Base-by-base conservation (phyloP, 2,329 filamentous ascomycete species). In the Cladosporium austrohemisphaericum region DNA sequence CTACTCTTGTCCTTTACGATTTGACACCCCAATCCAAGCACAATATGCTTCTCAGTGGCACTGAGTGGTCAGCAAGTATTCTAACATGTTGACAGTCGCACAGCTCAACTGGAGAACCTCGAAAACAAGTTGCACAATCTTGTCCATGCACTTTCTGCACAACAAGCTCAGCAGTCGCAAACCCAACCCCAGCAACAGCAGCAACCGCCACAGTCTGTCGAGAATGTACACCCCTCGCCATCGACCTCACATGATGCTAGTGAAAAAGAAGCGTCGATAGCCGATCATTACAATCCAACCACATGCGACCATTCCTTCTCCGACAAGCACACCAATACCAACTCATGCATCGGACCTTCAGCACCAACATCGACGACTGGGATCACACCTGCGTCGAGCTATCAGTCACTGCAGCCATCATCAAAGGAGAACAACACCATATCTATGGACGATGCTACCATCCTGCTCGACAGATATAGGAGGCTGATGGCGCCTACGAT, bases 51-150 rank as follows among this genome's bases (percentile, higher is more conserved):
- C n/a, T n/a, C n/a, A n/a, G n/a, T n/a, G n/a, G n/a, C n/a, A n/a
- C n/a, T n/a, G n/a, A n/a, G n/a, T n/a, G n/a, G n/a, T n/a, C n/a
- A n/a, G n/a, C n/a, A n/a, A n/a, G n/a, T 11, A 29, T 43, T 26
- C 52, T 52, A 33, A 50, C 50, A 22, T 9, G 22, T 14, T n/a
- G 19, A 16, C 25, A 65, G 62, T 20, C 62, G 62, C 16, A 58
- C 63, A 18, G 63, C 62, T 19, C 63, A 65, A 44, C 54, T 65
- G 2, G 62, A 64, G 52, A 63, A 65, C 38, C 54, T 65, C 13
- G 63, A 65, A 49, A 60, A 51, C 50, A 65, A 63, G 50, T 60
- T 65, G 26, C 62, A 65, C 37, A 57, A 62, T 51, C 56, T 65
- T 3, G 62, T 65, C 33, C 62, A 65, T 38, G 57, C 62, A 8